Evolutionary conservation across 2,329 filamentous ascomycete species (phyloP).

Genomic region (Taxawa tesnikishii): DNA sequence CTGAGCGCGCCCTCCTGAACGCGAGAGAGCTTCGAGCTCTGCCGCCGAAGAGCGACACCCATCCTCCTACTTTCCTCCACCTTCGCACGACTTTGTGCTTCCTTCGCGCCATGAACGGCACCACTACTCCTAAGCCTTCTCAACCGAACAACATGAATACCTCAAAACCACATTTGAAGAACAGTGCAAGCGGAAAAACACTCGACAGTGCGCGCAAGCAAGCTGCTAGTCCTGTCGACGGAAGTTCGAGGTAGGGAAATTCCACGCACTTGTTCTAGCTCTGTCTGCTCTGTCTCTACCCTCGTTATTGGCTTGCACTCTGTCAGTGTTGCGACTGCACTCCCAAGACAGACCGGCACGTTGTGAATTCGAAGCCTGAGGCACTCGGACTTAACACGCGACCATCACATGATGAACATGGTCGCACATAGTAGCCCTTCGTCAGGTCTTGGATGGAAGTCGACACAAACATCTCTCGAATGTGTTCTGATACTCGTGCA

Average conservation of each 20-base stretch:
- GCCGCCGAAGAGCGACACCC: neutral
- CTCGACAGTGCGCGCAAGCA: slow-evolving; percentile 43
- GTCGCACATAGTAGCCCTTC: no score
- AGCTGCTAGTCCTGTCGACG: slow-evolving; percentile 42
- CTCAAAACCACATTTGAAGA: slow-evolving; percentile 33
- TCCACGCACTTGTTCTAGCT: slow-evolving; percentile 6
- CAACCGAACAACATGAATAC: slow-evolving; percentile 6
- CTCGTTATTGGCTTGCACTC: no score
- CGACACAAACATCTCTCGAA: no score
- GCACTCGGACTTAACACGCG: no score
- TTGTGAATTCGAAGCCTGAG: no score
- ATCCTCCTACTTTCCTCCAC: neutral
- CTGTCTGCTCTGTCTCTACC: no score
- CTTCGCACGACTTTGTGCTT: slow-evolving; percentile 14
- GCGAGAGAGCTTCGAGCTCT: slow-evolving; percentile 1
- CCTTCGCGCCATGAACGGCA: slow-evolving; percentile 15
- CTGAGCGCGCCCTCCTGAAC: slow-evolving; percentile 25
- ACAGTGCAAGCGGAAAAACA: slow-evolving; percentile 35
- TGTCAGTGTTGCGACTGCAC: no score
- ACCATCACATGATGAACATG: no score
- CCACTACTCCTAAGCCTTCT: slow-evolving; percentile 8
- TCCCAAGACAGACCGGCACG: no score
- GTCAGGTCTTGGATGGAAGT: no score
- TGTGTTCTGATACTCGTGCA: neutral
- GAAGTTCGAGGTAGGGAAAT: slow-evolving; percentile 39